Conservation (phyloP, 2,329 filamentous ascomycete genomes). For the Colletotrichum spinosum region DNA sequence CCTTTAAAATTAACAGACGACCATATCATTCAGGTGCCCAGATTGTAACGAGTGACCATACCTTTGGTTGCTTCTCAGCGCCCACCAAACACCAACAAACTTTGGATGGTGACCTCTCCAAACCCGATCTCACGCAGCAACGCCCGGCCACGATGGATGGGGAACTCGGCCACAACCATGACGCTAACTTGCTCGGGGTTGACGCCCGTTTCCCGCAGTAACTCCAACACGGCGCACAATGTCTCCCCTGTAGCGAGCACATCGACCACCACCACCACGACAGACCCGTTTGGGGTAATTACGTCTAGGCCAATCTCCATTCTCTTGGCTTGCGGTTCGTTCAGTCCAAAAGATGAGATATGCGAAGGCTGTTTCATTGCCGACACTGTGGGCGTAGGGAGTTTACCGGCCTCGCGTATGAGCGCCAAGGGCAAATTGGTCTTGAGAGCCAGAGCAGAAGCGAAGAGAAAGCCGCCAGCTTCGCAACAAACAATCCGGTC, state of each 20-base stretch:
- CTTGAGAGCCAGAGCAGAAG: constrained; percentile 58
- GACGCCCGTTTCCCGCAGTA: constrained; percentile 59
- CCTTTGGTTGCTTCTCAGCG: no score
- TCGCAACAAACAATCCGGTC: constrained; percentile 64
- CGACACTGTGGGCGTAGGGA: constrained; percentile 67
- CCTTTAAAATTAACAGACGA: no score
- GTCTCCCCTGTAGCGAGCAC: constrained; percentile 68
- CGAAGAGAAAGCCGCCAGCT: constrained; percentile 67
- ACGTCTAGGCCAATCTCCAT: constrained; percentile 63
- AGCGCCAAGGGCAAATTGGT: constrained; percentile 58
- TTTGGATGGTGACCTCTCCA: constrained; percentile 61
- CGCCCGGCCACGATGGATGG: constrained; percentile 62
- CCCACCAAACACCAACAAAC: constrained; percentile 56
- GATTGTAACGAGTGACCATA: no score
- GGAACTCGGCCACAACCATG: constrained; percentile 70
- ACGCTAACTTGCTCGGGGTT: constrained; percentile 54
- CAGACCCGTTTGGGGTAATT: constrained; percentile 51
- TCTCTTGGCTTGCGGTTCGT: constrained; percentile 43
- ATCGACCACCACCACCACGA: constrained; percentile 71
- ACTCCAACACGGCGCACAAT: constrained; percentile 62
- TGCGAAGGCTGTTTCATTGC: constrained; percentile 61
- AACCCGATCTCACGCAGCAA: constrained; percentile 60
- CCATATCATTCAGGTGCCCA: no score
- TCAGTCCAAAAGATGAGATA: constrained; percentile 59
- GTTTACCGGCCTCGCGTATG: constrained; percentile 68